Evolutionary conservation across 164 flowering plant genomes (phyloP), one percentile per base, ranked within the genome.

Genomic region (Protea cynaroides): DNA sequence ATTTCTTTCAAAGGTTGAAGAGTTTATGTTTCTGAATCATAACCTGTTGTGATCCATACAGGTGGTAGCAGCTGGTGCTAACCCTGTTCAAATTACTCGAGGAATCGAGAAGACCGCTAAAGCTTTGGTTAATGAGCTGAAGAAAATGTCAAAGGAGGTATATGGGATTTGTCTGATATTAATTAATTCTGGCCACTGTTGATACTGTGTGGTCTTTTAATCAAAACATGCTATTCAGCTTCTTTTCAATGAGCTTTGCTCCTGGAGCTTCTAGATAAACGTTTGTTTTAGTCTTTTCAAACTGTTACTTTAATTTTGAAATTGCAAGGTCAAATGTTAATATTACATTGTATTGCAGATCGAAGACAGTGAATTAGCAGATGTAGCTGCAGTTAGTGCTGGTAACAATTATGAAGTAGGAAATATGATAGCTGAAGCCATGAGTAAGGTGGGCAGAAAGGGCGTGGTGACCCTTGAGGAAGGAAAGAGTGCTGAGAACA

Each of bases 41-140:
- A 62, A 64, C 22, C 24, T 4, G 44, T n/a, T 43, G 21, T 53
- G 1, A n/a, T 49, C 29, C 29, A 17, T 72, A 71, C 72, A 92
- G 98, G 99, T 94, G 21, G 97, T 95, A 17, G 97, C 97, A 23
- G 99, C 99, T 68, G 99, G 99, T 63, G 99, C 99, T 6, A 95
- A 92, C 68, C 99, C 99, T 69, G 97, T 95, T 60, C 82, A 86
- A 29, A 89, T 95, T 61, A 95, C 99, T 9, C 77, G 97, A 46
- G 99, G 99, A 25, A 95, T 95, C 71, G 99, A 95, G 82, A 95
- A 89, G 75, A 95, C 99, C 10, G 46, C 90, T 11, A 91, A 88
- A 70, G 96, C 97, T 58, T 76, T 95, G 1, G 99, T 95, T n/a
- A 25, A 79, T 6, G 97, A 95, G 74, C 86, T 95, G 12, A 86